Base-by-base conservation (phyloP, 2,329 filamentous ascomycete species). In the Xylaria sp. region DNA sequence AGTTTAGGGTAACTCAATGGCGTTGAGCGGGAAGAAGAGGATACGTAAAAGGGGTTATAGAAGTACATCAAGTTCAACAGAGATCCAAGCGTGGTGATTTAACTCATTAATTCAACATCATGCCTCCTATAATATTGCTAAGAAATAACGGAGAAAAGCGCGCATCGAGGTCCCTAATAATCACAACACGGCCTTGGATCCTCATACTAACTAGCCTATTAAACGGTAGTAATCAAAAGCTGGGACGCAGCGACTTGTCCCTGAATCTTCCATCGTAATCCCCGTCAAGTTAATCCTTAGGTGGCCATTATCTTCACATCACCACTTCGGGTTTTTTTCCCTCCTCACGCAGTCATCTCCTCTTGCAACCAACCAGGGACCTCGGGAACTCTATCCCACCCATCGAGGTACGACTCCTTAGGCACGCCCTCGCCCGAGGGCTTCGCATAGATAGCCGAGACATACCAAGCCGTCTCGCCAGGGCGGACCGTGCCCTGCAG, bases 371-470 rank as follows among this genome's bases (percentile, higher is more conserved):
- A 91, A 19, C 67, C 76, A 3, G 88, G 88, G 52, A 90, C 74
- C 29, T 67, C 74, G 6, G 88, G 88, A 60, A 79, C 80, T 63
- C 77, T 79, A 44, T 84, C 80, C 89, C 89, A 91, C 10, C 84
- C 84, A 65, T 82, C 77, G 52, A 86, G 78, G 78, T 87, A 90
- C 56, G 74, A 79, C 60, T 78, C 75, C 67, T 76, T 81, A 67
- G 80, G 78, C 1, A 86, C 80, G 21, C 83, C 81, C 19, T 80
- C 77, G 9, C 81, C 82, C 6, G 80, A 78, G 0, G 90, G 89
- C 74, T 90, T 82, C 17, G 88, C 90, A 77, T 89, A 93, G 29
- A 93, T 85, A 3, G 83, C 90, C 10, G 87, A 87, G 3, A 90
- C 81, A 71, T 91, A 90, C 88, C 88, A 91, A 37, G 79, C 81